phyloP scores from a whole-genome alignment of 2,329 filamentous ascomycete species.

The Fusarium sp. region DNA sequence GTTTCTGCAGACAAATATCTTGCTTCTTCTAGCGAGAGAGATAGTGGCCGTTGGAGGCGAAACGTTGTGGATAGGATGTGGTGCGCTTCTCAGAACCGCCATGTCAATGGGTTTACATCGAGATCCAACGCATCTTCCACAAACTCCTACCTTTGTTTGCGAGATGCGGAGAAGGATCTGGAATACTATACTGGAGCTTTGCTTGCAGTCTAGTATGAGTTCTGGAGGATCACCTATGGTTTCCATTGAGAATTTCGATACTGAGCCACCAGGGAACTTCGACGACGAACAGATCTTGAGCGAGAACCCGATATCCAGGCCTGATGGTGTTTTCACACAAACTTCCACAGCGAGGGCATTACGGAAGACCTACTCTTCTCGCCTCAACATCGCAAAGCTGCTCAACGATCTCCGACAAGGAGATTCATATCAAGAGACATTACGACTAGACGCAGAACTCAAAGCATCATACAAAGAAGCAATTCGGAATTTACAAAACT shows the following conservation, averaged over 20 bases:
- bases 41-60: slow-evolving; percentile 55
- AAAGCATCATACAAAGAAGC: slow-evolving; percentile 57
- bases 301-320: slow-evolving; percentile 49
- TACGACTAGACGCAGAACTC: slow-evolving; percentile 58
- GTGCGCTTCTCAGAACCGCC: slow-evolving; percentile 58
- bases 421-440: slow-evolving; percentile 58
- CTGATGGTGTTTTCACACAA: slow-evolving; percentile 54
- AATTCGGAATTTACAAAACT: slow-evolving; percentile 49
- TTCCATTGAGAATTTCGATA: slow-evolving; percentile 60
- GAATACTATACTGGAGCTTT: slow-evolving; percentile 64
- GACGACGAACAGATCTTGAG: slow-evolving; percentile 61
- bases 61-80: slow-evolving; percentile 61
- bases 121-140: slow-evolving; percentile 58
- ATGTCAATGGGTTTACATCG: slow-evolving; percentile 64
- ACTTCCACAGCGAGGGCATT: slow-evolving; percentile 57
- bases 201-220: slow-evolving; percentile 58
- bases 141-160: slow-evolving; percentile 51
- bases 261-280: slow-evolving; percentile 60
- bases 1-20: slow-evolving; percentile 61
- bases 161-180: slow-evolving; percentile 65
- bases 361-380: slow-evolving; percentile 56
- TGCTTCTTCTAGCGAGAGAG: slow-evolving; percentile 59
- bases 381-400: slow-evolving; percentile 57
- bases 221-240: slow-evolving; percentile 62
- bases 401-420: slow-evolving; percentile 57